A percentile compares a stretch with the other conserved stretches of the same genome.
phyloP scores from a whole-genome alignment of 352 stramenopile species.

The Phytophthora brassicae region DNA sequence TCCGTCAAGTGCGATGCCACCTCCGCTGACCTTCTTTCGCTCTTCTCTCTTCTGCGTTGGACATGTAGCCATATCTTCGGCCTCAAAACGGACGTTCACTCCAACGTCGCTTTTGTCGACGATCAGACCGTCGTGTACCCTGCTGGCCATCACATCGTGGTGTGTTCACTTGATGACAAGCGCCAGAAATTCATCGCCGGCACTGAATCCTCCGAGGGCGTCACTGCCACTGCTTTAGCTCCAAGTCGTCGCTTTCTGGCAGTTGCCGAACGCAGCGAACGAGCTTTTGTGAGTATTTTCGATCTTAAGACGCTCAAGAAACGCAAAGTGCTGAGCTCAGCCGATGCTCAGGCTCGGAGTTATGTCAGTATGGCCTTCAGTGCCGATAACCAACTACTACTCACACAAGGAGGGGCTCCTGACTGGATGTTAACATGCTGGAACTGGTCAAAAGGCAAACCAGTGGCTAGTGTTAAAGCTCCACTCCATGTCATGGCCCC shows the following conservation, averaged over 20 bases:
- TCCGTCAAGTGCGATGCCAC: not conserved
- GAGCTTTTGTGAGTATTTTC: conserved; percentile 80
- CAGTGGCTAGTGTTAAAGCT: conserved; percentile 74
- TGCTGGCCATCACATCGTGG: conserved; percentile 85
- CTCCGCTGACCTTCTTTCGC: conserved; percentile 9
- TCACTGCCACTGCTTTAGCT: conserved; percentile 69
- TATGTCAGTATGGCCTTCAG: conserved; percentile 90
- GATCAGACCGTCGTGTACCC: conserved; percentile 84
- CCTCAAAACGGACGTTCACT: conserved; percentile 83
- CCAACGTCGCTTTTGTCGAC: conserved; percentile 84
- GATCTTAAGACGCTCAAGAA: conserved; percentile 91
- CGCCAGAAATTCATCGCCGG: conserved; percentile 89
- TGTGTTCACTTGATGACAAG: conserved; percentile 91
- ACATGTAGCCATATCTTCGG: conserved; percentile 92
- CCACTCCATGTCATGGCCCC: conserved; percentile 57
- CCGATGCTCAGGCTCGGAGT: conserved; percentile 61
- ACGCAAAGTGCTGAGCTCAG: conserved; percentile 81
- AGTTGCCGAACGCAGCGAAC: conserved; percentile 73
- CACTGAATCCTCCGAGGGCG: conserved; percentile 71
- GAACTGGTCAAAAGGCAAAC: conserved; percentile 93
- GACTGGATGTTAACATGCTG: conserved; percentile 91
- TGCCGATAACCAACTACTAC: conserved; percentile 88
- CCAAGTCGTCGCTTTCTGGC: conserved; percentile 77
- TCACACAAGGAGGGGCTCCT: conserved; percentile 83
- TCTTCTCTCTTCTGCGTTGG: conserved; percentile 6